Evolutionary conservation across 2,329 filamentous ascomycete genomes (phyloP).

Genomic region (Microdochium paspali): DNA sequence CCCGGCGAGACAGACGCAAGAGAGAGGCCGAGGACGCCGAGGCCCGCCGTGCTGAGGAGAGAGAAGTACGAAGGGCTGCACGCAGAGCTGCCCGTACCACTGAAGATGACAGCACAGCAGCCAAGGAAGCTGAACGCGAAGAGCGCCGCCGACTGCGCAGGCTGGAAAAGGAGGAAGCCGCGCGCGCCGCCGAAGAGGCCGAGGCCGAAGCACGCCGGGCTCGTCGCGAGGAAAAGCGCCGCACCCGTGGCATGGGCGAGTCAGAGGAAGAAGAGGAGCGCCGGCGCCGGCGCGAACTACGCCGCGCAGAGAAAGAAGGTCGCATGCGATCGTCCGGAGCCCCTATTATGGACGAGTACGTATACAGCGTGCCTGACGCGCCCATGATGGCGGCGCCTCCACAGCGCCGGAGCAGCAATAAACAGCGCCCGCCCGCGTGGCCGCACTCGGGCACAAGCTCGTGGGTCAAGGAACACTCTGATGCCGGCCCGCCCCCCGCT

Average conservation of each 20-base stretch:
- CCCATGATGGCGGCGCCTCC: not conserved
- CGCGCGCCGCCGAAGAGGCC: constrained; percentile 28
- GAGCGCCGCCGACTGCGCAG: constrained; percentile 27
- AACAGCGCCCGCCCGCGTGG: constrained; percentile 33
- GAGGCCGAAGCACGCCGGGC: constrained; percentile 38
- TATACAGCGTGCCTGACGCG: constrained; percentile 29
- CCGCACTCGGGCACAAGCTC: constrained; percentile 55
- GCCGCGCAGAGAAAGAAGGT: constrained; percentile 30
- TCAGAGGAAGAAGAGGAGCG: constrained; percentile 43
- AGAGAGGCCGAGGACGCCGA: constrained; percentile 49
- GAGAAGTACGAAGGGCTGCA: constrained; percentile 47
- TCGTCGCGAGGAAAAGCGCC: constrained; percentile 36
- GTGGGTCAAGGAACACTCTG: constrained; percentile 57
- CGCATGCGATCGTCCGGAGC: constrained; percentile 31
- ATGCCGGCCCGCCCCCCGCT: constrained; percentile 48
- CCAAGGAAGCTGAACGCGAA: constrained; percentile 27
- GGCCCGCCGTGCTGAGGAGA: constrained; percentile 44
- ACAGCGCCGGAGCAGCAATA: constrained; percentile 22
- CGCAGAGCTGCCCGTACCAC: constrained; percentile 36
- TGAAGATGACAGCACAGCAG: constrained; percentile 37
- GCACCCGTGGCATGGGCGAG: constrained; percentile 31
- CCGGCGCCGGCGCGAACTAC: constrained; percentile 42
- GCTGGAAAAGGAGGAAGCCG: constrained; percentile 30
- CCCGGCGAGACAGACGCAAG: constrained; percentile 43
- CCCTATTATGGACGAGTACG: constrained; percentile 32